These are phyloP conservation scores for Penicillium crystallinum DNA, from an alignment of 495 filamentous ascomycete genomes.

Conservation along the genomic window DNA sequence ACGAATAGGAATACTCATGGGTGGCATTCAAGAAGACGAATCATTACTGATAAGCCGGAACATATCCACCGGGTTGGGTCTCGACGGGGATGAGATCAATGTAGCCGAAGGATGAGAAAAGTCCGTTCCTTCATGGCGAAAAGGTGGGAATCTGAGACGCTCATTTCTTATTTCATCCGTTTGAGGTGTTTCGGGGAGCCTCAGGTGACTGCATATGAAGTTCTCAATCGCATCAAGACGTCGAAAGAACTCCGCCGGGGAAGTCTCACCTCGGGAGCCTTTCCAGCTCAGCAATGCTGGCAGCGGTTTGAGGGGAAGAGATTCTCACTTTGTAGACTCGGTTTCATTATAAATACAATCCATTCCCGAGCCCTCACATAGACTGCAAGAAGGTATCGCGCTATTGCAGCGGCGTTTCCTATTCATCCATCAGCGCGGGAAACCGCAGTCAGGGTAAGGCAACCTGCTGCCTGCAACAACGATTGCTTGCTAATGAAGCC, in stretches of 20 bases:
- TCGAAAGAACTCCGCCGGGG: not conserved
- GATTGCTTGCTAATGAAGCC: not conserved
- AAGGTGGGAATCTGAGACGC: not conserved
- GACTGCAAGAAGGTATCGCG: not conserved
- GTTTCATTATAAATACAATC: slow-evolving; percentile 5
- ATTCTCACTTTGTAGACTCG: not conserved
- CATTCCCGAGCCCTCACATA: not conserved
- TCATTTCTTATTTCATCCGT: not conserved
- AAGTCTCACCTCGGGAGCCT: not conserved
- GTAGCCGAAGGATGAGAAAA: not conserved
- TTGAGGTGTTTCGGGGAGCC: slow-evolving; percentile 1
- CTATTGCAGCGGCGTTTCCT: slow-evolving; percentile 9
- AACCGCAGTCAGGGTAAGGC: not conserved
- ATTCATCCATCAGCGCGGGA: not conserved
- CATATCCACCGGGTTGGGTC: not conserved
- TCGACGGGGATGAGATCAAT: slow-evolving; percentile 1
- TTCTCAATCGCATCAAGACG: slow-evolving; percentile 5
- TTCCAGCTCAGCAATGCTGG: not conserved
- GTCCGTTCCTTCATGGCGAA: not conserved
- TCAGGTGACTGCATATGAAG: not conserved
- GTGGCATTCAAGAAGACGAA: not conserved
- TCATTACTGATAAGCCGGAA: not conserved
- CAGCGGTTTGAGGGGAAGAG: too few relatives aligned
- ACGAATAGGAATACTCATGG: slow-evolving; percentile 7
- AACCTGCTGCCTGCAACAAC: not conserved